Evolutionary conservation across 2,329 filamentous ascomycete species (phyloP).

Genomic region (Fusarium subtropicale): DNA sequence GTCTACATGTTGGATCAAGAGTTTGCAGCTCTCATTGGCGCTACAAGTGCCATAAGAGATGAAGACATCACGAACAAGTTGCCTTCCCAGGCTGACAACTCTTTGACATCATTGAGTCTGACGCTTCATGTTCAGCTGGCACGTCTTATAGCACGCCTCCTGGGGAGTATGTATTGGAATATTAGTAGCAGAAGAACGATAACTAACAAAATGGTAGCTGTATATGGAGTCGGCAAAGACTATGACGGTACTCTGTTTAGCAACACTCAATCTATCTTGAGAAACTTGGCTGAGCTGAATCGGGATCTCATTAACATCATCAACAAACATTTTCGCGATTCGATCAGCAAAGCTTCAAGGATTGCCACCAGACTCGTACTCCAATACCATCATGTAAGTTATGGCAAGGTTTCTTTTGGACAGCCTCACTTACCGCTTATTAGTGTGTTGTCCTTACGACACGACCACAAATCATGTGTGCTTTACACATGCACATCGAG

Average conservation of each 20-base stretch:
- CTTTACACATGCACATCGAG: conserved; percentile 50
- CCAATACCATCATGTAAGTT: conserved; percentile 44
- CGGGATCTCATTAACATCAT: conserved; percentile 46
- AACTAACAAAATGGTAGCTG: conserved; percentile 19
- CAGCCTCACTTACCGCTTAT: background rate
- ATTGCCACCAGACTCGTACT: conserved; percentile 45
- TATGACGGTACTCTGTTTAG: conserved; percentile 47
- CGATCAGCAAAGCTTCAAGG: conserved; percentile 47
- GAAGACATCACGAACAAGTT: conserved; percentile 49
- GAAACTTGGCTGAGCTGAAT: conserved; percentile 44
- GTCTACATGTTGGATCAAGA: conserved; percentile 49
- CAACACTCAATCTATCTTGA: conserved; percentile 47
- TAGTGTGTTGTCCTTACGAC: conserved; percentile 49
- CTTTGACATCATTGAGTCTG: conserved; percentile 43
- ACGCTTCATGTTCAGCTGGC: conserved; percentile 46
- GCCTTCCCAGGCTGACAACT: conserved; percentile 46
- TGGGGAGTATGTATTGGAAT: conserved; percentile 27
- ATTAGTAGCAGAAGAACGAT: too few relatives aligned
- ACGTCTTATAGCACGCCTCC: conserved; percentile 41
- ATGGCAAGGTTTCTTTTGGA: accelerated
- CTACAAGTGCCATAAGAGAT: conserved; percentile 46
- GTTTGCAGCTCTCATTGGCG: conserved; percentile 46
- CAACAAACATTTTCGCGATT: conserved; percentile 46
- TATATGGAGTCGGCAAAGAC: conserved; percentile 47
- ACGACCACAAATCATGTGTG: conserved; percentile 50